Evolutionary conservation across 129 eudicot genomes (phyloP).

Genomic region (Lactuca sativa): DNA sequence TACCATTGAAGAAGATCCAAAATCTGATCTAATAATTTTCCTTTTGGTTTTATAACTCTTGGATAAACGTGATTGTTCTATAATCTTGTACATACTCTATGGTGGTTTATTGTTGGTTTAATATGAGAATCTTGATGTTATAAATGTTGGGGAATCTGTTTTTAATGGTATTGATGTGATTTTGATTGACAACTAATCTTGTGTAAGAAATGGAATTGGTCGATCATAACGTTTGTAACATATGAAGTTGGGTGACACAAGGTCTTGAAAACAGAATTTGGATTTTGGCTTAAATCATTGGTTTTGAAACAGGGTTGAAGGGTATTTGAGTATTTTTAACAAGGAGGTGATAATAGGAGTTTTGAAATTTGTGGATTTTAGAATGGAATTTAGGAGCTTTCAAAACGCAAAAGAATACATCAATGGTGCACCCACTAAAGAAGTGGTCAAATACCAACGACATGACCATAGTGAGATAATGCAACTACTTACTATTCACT

Average conservation of each 20-base stretch:
- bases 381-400: too few species aligned
- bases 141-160: neutral
- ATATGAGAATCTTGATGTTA: constrained; percentile 4
- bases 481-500: too few species aligned
- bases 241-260: too few species aligned
- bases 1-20: constrained; percentile 53
- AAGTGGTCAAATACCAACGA: neutral
- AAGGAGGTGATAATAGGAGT: neutral
- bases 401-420: too few species aligned
- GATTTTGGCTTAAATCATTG: too few species aligned
- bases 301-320: too few species aligned
- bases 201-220: neutral
- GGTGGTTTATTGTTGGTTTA: constrained; percentile 27
- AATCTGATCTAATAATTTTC: neutral
- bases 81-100: constrained; percentile 17
- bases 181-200: constrained; percentile 13
- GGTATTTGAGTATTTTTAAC: too few species aligned
- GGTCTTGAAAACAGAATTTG: too few species aligned
- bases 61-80: constrained; percentile 22
- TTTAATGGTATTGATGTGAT: constrained; percentile 16
- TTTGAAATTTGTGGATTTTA: neutral
- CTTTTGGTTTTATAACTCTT: neutral
- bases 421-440: neutral
- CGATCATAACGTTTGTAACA: too few species aligned
- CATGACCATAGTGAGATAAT: too few species aligned